Base-by-base conservation (phyloP, 352 stramenopile genomes). In the Elongisporangium senticosum region DNA sequence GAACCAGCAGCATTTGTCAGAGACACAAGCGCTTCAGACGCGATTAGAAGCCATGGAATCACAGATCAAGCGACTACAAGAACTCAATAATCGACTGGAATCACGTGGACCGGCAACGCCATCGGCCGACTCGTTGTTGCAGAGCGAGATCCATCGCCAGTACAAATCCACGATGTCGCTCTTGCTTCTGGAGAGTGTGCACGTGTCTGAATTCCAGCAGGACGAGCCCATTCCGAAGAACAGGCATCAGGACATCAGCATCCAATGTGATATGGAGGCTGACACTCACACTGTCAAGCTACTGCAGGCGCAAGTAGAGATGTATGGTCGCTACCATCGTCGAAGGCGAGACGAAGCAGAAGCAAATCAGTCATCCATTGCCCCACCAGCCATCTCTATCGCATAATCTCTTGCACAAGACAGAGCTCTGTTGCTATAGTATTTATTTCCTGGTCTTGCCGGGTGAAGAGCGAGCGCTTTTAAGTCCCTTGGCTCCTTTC, bases 401-500 rank as follows among this genome's bases (percentile, higher is more conserved):
- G 8, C 8, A 17, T 43, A 43, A 17, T 10, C 13, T 14, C 13
- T 43, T 17, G 13, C 13, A 3, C 8, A 43, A 43, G 33, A 17
- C 11, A 14, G 33, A 43, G 33, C 26, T 43, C 8, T 43, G 10
- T 43, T 43, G 11, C n/a, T n/a, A n/a, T n/a, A n/a, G 5, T 43
- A 17, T 43, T 43, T 43, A 43, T 43, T 43, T 43, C 13, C 33
- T 43, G 33, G 33, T 10, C 11, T 43, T 43, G 11, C 33, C 33
- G 17, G 33, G 11, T 43, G 33, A 43, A 43, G 10, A 43, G 4
- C 47, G 26, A 7, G 51, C 17, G 43, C 62, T 71, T 53, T 73
- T 75, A 10, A 43, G 15, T 3, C 53, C 55, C 61, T 76, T 79
- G 52, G 47, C 40, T 40, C 66, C 20, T 56, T 69, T 71, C 62